A percentile compares a stretch with the other conserved stretches of the same genome.
Evolutionary conservation across 306 rosid genomes (phyloP).

Genomic region (Elaeagnus macrophylla): DNA sequence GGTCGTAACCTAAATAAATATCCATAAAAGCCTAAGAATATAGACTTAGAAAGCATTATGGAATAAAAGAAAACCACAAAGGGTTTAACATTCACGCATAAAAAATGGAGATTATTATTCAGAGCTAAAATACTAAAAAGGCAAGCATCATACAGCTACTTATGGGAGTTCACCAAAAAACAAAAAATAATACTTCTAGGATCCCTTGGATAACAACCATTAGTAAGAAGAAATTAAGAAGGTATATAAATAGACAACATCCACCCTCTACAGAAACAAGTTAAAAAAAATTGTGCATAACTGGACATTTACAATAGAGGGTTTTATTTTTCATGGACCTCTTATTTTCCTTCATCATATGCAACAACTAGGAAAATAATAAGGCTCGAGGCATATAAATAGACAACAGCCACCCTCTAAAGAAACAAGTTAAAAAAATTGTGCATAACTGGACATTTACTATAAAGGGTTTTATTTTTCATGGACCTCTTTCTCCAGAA

Average conservation of each 20-base stretch:
- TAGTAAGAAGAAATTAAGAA: no score
- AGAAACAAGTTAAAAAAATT: no score
- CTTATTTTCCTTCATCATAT: not conserved
- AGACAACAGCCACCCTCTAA: not conserved
- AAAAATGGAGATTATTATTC: not conserved
- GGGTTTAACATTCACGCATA: not conserved
- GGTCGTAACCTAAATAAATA: conserved; percentile 47
- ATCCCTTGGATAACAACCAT: no score
- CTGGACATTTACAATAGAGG: not conserved
- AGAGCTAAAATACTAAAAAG: not conserved
- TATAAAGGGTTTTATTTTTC: not conserved
- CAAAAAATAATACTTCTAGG: no score
- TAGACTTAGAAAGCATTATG: conserved; percentile 7
- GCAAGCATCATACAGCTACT: not conserved
- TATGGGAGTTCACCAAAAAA: no score
- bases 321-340: not conserved
- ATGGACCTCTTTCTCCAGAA: not conserved
- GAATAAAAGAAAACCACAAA: not conserved
- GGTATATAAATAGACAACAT: not conserved
- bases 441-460: not conserved
- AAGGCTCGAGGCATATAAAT: not conserved
- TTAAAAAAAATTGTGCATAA: no score
- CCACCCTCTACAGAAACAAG: not conserved
- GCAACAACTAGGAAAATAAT: not conserved
- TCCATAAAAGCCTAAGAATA: not conserved